Evolutionary conservation across 202 grass and related monocot species (phyloP).

Genomic region (Setaria viridis): DNA sequence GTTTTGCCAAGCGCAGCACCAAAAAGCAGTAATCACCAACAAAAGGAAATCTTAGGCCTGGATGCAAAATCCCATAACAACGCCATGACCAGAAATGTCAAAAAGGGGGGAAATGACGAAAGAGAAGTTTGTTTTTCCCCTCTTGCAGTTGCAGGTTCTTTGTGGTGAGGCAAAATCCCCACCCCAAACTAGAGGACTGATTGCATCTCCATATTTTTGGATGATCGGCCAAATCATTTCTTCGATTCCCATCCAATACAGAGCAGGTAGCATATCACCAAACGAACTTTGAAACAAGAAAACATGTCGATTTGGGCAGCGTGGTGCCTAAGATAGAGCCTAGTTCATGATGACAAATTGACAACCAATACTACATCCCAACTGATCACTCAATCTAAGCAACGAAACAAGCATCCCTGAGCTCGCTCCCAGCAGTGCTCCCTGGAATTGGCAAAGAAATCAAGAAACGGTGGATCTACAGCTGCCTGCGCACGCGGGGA

Average conservation of each 20-base stretch:
- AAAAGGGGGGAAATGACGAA: background rate
- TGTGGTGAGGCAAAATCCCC: background rate
- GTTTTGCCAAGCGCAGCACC: background rate
- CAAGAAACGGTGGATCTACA: conserved; percentile 22
- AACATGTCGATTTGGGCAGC: background rate
- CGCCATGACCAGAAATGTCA: background rate
- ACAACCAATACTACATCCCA: background rate
- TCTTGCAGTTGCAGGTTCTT: background rate
- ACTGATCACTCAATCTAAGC: background rate
- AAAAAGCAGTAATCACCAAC: background rate
- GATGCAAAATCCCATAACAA: background rate
- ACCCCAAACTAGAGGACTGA: background rate
- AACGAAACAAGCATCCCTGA: background rate
- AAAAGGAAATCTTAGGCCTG: background rate
- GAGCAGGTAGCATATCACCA: background rate
- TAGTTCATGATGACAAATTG: background rate
- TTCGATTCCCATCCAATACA: background rate
- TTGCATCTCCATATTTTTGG: background rate
- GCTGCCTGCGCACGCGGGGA: background rate
- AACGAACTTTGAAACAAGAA: background rate
- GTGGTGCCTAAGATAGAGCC: background rate
- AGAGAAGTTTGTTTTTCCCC: background rate
- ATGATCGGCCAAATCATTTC: background rate
- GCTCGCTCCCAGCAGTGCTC: background rate
- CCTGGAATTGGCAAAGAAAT: background rate